These are phyloP conservation scores for Diaporthe citri DNA, from an alignment of 2,329 filamentous ascomycete genomes.

Conservation along the genomic window DNA sequence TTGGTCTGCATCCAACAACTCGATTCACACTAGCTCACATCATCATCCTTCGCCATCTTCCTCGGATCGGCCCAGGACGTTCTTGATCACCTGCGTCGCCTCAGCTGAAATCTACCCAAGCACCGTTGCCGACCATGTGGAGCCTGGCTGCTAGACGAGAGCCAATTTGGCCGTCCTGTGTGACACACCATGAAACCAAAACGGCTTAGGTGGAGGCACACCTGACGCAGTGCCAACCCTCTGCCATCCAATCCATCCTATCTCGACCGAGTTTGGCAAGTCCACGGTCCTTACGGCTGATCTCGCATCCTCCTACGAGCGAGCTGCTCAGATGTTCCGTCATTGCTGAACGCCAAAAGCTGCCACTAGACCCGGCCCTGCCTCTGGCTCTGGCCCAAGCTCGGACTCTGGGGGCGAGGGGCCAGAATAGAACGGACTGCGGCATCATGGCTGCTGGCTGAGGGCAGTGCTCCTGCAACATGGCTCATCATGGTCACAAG, in stretches of 20 bases:
- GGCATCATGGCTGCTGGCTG: neutral
- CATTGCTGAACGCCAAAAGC: slow-evolving; percentile 4
- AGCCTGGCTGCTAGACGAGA: slow-evolving; percentile 6
- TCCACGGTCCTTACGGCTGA: neutral
- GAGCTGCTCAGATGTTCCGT: neutral
- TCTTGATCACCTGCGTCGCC: neutral
- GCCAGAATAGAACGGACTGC: neutral
- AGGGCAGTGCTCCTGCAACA: slow-evolving; percentile 12
- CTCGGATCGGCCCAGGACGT: neutral
- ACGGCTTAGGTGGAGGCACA: slow-evolving; percentile 27
- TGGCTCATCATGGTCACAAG: slow-evolving; percentile 17
- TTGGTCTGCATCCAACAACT: neutral
- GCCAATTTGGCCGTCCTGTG: neutral
- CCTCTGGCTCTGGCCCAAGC: neutral
- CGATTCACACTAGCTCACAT: neutral
- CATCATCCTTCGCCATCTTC: neutral
- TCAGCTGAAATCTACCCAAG: neutral
- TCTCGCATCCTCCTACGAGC: slow-evolving; percentile 24
- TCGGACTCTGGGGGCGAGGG: slow-evolving; percentile 2
- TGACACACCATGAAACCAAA: slow-evolving; percentile 31
- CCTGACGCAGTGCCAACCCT: slow-evolving; percentile 32
- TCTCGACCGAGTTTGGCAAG: neutral
- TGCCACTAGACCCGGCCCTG: neutral
- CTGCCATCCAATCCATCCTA: neutral
- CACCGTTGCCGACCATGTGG: neutral